A percentile compares a stretch with the other conserved stretches of the same genome.
These are phyloP conservation scores for Zygosaccharomyces pseudorouxii DNA, from an alignment of 805 yeast genomes.

Conservation along the genomic window DNA sequence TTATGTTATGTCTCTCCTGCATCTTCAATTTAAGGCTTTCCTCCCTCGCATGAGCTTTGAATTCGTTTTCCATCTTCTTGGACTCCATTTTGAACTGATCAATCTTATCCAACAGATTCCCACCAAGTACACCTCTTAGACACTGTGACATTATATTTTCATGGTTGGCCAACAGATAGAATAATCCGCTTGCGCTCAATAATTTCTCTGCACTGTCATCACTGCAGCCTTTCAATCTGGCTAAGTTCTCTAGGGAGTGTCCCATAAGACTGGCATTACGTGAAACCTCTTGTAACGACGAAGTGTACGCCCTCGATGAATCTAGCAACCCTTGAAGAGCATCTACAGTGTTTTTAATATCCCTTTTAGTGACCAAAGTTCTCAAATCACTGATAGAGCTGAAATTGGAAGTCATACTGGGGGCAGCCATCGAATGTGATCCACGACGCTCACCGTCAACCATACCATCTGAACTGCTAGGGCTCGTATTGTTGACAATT, in stretches of 20 bases:
- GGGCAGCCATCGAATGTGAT: slow-evolving; percentile 22
- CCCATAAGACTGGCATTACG: slow-evolving; percentile 70
- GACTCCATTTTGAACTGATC: slow-evolving; percentile 43
- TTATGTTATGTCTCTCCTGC: slow-evolving; percentile 58
- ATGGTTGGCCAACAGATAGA: slow-evolving; percentile 70
- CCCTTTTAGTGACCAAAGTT: slow-evolving; percentile 56
- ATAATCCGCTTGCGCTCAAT: slow-evolving; percentile 70
- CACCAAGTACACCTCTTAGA: slow-evolving; percentile 50
- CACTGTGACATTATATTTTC: slow-evolving; percentile 62
- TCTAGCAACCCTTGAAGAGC: slow-evolving; percentile 47
- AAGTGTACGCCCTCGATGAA: slow-evolving; percentile 45
- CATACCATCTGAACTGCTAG: slow-evolving; percentile 5
- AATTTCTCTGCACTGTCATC: slow-evolving; percentile 54
- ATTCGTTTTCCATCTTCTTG: slow-evolving; percentile 46
- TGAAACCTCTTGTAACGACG: slow-evolving; percentile 37
- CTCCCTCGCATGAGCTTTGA: slow-evolving; percentile 49
- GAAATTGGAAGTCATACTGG: slow-evolving; percentile 42
- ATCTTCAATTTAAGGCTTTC: slow-evolving; percentile 50
- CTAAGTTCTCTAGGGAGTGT: slow-evolving; percentile 57
- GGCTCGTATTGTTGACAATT: slow-evolving; percentile 39
- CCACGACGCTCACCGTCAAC: slow-evolving; percentile 9
- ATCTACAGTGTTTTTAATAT: slow-evolving; percentile 47
- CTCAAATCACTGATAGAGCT: slow-evolving; percentile 57
- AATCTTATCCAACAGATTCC: slow-evolving; percentile 46
- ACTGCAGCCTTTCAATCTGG: slow-evolving; percentile 59